Percentiles rank a stretch among this genome's conserved stretches.
These are phyloP conservation scores for Papiliotrema flavescens DNA, from an alignment of 1,284 basidiomycete genomes.

Conservation along the genomic window DNA sequence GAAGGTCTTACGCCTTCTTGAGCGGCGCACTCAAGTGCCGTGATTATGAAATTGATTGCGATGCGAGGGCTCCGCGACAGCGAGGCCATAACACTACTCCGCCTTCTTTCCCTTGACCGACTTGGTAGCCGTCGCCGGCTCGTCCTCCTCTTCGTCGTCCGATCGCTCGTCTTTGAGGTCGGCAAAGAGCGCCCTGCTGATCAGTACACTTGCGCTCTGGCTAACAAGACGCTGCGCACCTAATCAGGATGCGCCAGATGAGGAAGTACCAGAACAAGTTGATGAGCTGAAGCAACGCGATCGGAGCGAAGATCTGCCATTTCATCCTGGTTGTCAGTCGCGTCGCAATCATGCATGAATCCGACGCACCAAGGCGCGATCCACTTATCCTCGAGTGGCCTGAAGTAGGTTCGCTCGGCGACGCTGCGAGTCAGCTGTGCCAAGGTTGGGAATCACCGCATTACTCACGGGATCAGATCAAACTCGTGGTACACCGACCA, in stretches of 20 bases:
- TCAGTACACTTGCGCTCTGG: background rate
- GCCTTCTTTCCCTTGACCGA: constrained; percentile 77
- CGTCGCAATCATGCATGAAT: background rate
- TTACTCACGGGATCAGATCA: constrained; percentile 68
- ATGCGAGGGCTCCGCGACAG: too few relatives aligned
- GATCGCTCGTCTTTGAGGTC: constrained; percentile 51
- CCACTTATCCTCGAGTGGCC: constrained; percentile 64
- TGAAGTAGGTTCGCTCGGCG: constrained; percentile 53
- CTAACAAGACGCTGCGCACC: constrained; percentile 47
- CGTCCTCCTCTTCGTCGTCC: constrained; percentile 51
- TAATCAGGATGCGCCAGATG: constrained; percentile 64
- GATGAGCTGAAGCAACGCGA: constrained; percentile 71
- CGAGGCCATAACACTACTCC: too few relatives aligned
- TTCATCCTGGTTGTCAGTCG: constrained; percentile 56
- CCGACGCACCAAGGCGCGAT: constrained; percentile 58
- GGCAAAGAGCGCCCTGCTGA: constrained; percentile 37
- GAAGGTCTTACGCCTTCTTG: too few relatives aligned
- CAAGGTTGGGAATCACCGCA: constrained; percentile 1
- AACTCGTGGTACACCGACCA: constrained; percentile 82
- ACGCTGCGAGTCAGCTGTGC: constrained; percentile 10
- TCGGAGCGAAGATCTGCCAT: constrained; percentile 72
- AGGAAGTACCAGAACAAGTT: constrained; percentile 90
- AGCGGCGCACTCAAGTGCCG: too few relatives aligned
- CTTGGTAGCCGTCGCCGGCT: constrained; percentile 71
- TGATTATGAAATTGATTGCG: too few relatives aligned